These are phyloP conservation scores for Trichocladium uniseriatum DNA, from an alignment of 495 filamentous ascomycete species.

Conservation along the genomic window DNA sequence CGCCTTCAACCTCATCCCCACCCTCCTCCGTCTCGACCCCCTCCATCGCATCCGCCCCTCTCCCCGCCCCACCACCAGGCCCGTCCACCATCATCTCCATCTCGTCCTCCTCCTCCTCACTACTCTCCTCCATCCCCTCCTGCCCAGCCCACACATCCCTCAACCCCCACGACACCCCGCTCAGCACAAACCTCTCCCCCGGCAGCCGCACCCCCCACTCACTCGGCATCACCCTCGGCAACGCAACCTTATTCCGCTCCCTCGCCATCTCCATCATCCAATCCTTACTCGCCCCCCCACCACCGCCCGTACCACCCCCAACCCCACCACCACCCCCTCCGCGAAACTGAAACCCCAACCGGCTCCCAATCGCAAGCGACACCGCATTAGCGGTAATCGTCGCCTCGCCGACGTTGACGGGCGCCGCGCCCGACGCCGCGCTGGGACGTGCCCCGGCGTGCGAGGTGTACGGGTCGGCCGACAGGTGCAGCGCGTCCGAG, in stretches of 20 bases:
- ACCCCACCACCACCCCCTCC: slow-evolving; percentile 33
- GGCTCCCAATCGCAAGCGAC: slow-evolving; percentile 40
- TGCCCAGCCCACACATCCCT: slow-evolving; percentile 62
- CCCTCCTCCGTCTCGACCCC: slow-evolving; percentile 37
- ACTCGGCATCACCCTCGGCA: slow-evolving; percentile 60
- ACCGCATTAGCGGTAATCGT: slow-evolving; percentile 38
- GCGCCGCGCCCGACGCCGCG: slow-evolving; percentile 34
- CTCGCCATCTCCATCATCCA: slow-evolving; percentile 74
- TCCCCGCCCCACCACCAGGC: slow-evolving; percentile 18
- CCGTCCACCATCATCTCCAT: slow-evolving; percentile 34
- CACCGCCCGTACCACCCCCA: slow-evolving; percentile 37
- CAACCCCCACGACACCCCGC: slow-evolving; percentile 74
- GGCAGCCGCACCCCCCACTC: slow-evolving; percentile 81
- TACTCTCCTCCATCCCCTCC: slow-evolving; percentile 39
- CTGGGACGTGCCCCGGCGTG: slow-evolving; percentile 42
- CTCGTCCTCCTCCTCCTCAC: slow-evolving; percentile 39
- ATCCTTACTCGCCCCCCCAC: slow-evolving; percentile 63
- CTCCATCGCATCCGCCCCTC: slow-evolving; percentile 37
- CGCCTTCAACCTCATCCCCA: slow-evolving; percentile 27
- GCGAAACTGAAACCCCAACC: slow-evolving; percentile 44
- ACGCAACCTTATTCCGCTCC: slow-evolving; percentile 68
- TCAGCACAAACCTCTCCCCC: slow-evolving; percentile 84
- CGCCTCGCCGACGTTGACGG: slow-evolving; percentile 39
- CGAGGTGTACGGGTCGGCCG: slow-evolving; percentile 51
- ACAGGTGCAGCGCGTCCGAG: slow-evolving; percentile 54